A percentile compares a stretch with the other conserved stretches of the same genome.
These are phyloP conservation scores for Aspergillus ibericus DNA, from an alignment of 2,329 filamentous ascomycete genomes.

Conservation along the genomic window DNA sequence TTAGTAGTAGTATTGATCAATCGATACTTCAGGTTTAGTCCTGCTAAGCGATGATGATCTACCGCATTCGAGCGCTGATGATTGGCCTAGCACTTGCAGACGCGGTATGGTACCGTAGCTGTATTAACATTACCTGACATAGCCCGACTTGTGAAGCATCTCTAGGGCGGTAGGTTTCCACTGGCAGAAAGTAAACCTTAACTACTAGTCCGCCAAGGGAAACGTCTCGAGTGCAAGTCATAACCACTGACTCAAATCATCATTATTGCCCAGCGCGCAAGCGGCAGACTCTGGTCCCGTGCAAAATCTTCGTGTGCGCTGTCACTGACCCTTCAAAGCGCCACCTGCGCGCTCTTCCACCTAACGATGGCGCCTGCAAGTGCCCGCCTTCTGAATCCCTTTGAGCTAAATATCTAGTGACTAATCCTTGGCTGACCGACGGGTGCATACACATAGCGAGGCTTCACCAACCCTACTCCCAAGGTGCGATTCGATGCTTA, in stretches of 20 bases:
- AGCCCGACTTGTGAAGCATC: not conserved
- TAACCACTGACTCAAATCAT: not conserved
- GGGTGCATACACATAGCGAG: conserved; percentile 36
- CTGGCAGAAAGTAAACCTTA: not conserved
- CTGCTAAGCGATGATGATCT: not conserved
- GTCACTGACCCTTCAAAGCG: not conserved
- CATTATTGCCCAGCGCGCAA: not conserved
- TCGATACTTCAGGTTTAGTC: not conserved
- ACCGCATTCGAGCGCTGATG: not conserved
- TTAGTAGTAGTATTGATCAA: not conserved
- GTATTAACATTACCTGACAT: not conserved
- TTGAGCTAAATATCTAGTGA: not conserved
- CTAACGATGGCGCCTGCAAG: conserved; percentile 36
- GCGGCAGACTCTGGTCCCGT: not conserved
- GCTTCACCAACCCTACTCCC: conserved; percentile 49
- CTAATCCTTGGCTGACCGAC: not conserved
- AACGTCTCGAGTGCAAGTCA: not conserved
- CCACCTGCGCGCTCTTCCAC: not conserved
- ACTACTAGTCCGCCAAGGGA: no score
- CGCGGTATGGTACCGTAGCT: not conserved
- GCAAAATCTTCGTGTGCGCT: not conserved
- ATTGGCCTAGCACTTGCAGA: not conserved
- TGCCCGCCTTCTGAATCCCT: conserved; percentile 5
- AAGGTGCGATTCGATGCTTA: conserved; percentile 35
- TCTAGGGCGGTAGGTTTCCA: not conserved